Evolutionary conservation across 306 rosid genomes (phyloP), one percentile per base, ranked within the genome.

Genomic region (Hippophae gyantsensis): DNA sequence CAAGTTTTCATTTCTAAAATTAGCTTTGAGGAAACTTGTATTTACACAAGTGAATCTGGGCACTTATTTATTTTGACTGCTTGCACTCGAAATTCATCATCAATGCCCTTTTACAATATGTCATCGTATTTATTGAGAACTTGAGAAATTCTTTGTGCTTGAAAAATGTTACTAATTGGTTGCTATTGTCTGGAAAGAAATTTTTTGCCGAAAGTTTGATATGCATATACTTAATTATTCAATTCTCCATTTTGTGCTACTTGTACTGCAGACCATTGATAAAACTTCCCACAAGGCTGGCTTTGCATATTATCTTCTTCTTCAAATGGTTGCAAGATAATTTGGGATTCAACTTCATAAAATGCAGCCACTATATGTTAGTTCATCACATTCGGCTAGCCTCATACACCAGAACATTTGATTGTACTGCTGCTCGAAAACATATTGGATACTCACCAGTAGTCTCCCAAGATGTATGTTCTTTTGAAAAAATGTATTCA

Each of bases 241-340:
- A 23, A 26, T 60, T 25, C 9, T 51, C 41, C 60, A 54, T 48
- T 40, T 48, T 67, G 77, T 58, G 48, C 46, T 58, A 51, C 46
- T 66, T 64, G 65, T 61, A 67, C 68, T 78, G 75, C 83, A 90
- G 97, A 77, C 94, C 95, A 56, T 66, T 68, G 57, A 61, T 82
- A 65, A 90, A 82, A 77, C 77, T 90, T 66, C 97, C 97, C 40
- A 76, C 56, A 63, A 76, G 54, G 69, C 69, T 90, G 79, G 82
- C 66, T 75, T 68, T 62, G 76, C 66, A 54, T 56, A 57, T 82
- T 62, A 69, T 84, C 54, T 57, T 80, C 57, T 69, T 82, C 65
- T 26, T 82, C 52, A 82, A 80, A 73, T 68, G 81, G 85, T 60
- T 77, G 38, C 66, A 86, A 53, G 76, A 76, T 67, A 82, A 75